Evolutionary conservation across 495 filamentous ascomycete species (phyloP).

Genomic region (Glonium stellatum): DNA sequence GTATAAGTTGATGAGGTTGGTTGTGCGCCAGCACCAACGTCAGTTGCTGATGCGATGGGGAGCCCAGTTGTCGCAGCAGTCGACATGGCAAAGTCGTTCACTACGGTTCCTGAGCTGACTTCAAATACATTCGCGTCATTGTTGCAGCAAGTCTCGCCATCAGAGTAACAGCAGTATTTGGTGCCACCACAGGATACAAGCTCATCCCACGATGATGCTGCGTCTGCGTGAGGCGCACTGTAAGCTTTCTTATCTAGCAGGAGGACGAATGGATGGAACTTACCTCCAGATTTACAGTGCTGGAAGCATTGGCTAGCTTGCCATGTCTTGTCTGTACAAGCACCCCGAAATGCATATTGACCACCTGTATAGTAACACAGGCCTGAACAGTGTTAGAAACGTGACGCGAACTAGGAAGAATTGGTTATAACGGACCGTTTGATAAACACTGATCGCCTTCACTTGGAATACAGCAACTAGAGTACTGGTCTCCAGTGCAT

Average conservation of each 20-base stretch:
- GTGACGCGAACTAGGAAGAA: background rate
- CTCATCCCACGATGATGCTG: constrained; percentile 4
- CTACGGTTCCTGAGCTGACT: constrained; percentile 7
- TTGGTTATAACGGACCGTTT: constrained; percentile 4
- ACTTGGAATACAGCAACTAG: constrained; percentile 11
- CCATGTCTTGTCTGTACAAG: constrained; percentile 20
- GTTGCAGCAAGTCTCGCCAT: constrained; percentile 21
- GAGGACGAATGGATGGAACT: background rate
- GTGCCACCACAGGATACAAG: constrained; percentile 14
- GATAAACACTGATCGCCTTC: constrained; percentile 22
- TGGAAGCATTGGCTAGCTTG: constrained; percentile 15
- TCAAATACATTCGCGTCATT: constrained; percentile 20
- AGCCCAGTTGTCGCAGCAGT: background rate
- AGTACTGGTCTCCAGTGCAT: constrained; percentile 9
- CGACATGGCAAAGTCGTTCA: constrained; percentile 11
- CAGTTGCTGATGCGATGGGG: constrained; percentile 4
- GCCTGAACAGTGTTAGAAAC: constrained; percentile 3
- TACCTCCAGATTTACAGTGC: constrained; percentile 21
- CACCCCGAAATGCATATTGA: constrained; percentile 16
- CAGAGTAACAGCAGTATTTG: constrained; percentile 19
- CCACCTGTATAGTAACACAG: constrained; percentile 10
- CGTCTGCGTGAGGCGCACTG: background rate
- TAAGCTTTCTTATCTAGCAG: background rate
- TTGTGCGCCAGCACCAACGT: background rate
- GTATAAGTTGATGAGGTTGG: background rate